Evolutionary conservation across 768 basidiomycete species (phyloP), one percentile per base, ranked within the genome.

Genomic region (Rhizopogon roseolus): DNA sequence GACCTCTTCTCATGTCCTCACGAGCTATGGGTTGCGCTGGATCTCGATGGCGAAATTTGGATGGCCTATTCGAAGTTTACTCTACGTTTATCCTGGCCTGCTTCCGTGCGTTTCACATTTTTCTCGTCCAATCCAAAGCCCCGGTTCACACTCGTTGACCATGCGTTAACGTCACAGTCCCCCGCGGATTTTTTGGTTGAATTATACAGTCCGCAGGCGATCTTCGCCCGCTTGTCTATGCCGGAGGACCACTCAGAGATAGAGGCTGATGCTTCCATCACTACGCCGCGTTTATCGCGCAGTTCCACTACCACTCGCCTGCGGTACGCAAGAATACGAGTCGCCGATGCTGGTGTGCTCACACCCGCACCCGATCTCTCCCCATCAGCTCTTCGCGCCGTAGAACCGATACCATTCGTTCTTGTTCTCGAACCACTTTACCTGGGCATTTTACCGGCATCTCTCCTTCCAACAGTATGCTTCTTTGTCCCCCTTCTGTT

Each of bases 391-490:
- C 56, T 60, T 29, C 49, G 32, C 16, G 27, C 48, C 44, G 52
- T 54, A 6, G 49, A 61, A 13, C 70, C 63, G 0, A 75, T 87
- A 5, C 74, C 84, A 3, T 73, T 88, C 57, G 64, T 75, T 52
- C 58, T 88, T 14, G 66, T 73, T 17, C 62, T 88, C 41, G 87
- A 89, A 60, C 87, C 82, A 27, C 66, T 82, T 1, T 74, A 79
- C 52, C 61, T 82, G n/a, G 83, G 81, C 14, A 65, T 84, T 22
- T 64, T 89, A 28, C 86, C 86, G 8, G 72, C 73, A 16, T 78
- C 83, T 0, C 64, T 85, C n/a, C 17, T 71, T 0, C 72, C 74
- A 17, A 69, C 68, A 10, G 25, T 71, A 7, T 52, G 49, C 27
- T 57, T 69, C 39, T 63, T 76, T 41, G 27, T 70, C 10, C 60